phyloP scores from a whole-genome alignment of 768 basidiomycete genomes.

The Ephemerocybe angulata region DNA sequence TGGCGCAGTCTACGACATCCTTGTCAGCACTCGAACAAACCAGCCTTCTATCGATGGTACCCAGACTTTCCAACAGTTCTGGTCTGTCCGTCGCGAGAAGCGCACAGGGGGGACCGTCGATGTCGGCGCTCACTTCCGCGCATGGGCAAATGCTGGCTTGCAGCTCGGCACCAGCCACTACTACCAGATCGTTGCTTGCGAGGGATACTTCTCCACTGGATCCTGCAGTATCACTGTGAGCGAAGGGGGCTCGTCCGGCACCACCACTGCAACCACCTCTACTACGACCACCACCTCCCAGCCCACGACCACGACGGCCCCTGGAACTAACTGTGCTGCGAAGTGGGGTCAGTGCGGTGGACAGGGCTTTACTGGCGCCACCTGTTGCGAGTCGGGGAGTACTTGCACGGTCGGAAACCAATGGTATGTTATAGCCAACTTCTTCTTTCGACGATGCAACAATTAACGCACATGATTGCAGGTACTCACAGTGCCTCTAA shows the following conservation, averaged over 20 bases:
- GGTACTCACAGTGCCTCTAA: neutral
- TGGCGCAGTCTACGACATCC: conserved; percentile 41
- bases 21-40: conserved; percentile 33
- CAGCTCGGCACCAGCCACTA: conserved; percentile 32
- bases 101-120: conserved; percentile 29
- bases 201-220: conserved; percentile 43
- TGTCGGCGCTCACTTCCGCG: conserved; percentile 40
- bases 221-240: conserved; percentile 13
- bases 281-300: neutral
- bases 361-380: conserved; percentile 12
- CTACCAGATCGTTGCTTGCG: conserved; percentile 48
- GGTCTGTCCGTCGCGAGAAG: conserved; percentile 38
- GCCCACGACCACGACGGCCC: neutral
- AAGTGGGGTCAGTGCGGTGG: conserved; percentile 11
- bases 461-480: neutral
- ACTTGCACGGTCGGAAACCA: conserved; percentile 9
- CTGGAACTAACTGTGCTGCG: neutral
- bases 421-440: neutral
- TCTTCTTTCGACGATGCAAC: neutral
- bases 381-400: conserved; percentile 8
- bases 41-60: conserved; percentile 42
- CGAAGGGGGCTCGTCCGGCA: too few relatives aligned
- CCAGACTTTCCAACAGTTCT: conserved; percentile 44
- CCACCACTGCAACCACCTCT: neutral
- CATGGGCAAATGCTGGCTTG: conserved; percentile 39